Base-by-base conservation (phyloP, 305 asterid genomes). In the Solanum aculeatissimum region DNA sequence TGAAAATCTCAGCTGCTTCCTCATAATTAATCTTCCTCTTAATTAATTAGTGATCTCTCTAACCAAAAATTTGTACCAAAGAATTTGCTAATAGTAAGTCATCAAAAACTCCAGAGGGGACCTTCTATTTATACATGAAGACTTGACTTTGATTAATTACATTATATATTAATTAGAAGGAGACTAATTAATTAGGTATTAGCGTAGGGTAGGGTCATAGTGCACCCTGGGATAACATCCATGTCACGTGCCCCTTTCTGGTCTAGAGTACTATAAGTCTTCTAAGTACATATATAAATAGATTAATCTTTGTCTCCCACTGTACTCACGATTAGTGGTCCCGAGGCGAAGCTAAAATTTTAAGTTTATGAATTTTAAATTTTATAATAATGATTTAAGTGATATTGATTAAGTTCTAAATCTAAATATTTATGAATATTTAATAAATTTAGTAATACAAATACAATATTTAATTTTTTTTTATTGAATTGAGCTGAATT, bases 201-300 rank as follows among this genome's bases (percentile, higher is more conserved):
- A 65, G 10, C 27, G 5, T 75, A 62, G 65, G 66, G 95, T 91
- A 74, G 97, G 97, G 98, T 88, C 97, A 80, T 25, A 69, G 72
- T 93, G 94, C 86, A 87, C 91, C 92, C 94, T 85, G 66, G 84
- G 49, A 89, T 85, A 85, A 87, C 89, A 88, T 70, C 86, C 72
- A 35, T 78, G 72, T 89, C 97, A 91, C 91, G 90, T 92, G 93
- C 79, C 87, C 78, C 78, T 81, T 86, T 87, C 87, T 86, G 82
- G 87, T 87, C 90, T 87, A 86, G 89, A 82, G 54, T 85, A 80
- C 7, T 49, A 43, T 43, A 92, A 92, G 91, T 88, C 75, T 68
- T 35, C 49, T 9, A 35, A 35, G 90, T 94, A 71, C 54, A 72
- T 93, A 71, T 29, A 72, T 13, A 23, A 21, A 23, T 43, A 93